These are phyloP conservation scores for Ceratobasidium sp. DNA, from an alignment of 1,284 basidiomycete genomes.

Conservation along the genomic window DNA sequence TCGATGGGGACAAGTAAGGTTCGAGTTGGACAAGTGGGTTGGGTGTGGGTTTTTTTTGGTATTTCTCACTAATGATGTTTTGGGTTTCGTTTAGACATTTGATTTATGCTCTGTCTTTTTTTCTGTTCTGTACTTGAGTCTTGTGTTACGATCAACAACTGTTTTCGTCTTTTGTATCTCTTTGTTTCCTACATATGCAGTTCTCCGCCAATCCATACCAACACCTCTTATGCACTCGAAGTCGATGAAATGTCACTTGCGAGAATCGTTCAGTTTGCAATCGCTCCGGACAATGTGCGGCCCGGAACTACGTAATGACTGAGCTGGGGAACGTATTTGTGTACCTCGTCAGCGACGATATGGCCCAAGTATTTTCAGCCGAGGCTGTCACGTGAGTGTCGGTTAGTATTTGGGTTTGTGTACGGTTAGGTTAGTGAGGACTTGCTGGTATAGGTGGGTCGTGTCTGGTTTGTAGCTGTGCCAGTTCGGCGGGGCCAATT, in stretches of 20 bases:
- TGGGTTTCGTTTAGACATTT: constrained; percentile 13
- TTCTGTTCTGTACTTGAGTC: constrained; percentile 1
- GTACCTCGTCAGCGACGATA: constrained; percentile 40
- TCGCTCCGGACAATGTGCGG: constrained; percentile 30
- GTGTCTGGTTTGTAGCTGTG: constrained; percentile 9
- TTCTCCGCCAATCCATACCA: background rate
- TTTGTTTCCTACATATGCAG: background rate
- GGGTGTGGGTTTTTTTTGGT: background rate
- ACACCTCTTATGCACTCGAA: background rate
- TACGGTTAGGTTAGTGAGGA: background rate
- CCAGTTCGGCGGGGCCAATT: background rate
- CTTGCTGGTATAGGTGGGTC: constrained; percentile 36
- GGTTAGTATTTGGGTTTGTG: constrained; percentile 12
- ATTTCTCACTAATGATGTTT: background rate
- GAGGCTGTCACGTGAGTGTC: constrained; percentile 12
- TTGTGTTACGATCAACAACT: constrained; percentile 16
- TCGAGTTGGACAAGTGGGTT: background rate
- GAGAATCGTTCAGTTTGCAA: constrained; percentile 39
- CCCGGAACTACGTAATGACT: constrained; percentile 33
- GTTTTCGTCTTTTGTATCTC: background rate
- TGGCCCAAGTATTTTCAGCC: constrained; percentile 44
- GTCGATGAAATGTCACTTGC: background rate
- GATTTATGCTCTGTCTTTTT: constrained; percentile 12
- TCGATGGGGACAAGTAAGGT: constrained; percentile 73
- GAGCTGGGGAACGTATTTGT: constrained; percentile 25